Conservation (phyloP, 495 filamentous ascomycete genomes). For the Alectoria sarmentosa region DNA sequence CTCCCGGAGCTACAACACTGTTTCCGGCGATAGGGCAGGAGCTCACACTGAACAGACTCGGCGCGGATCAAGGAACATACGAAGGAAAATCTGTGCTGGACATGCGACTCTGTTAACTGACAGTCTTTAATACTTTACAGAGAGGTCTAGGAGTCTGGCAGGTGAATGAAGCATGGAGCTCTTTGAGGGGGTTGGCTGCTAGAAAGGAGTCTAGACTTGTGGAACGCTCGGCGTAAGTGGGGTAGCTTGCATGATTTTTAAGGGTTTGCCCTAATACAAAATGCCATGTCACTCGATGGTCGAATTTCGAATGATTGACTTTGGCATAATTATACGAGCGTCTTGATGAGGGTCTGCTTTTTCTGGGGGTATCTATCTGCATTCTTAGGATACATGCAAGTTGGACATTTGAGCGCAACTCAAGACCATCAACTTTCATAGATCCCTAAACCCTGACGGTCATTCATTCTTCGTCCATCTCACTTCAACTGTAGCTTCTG, state of each 20-base stretch:
- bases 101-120: background rate
- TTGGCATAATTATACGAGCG: too few relatives aligned
- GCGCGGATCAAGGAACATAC: background rate
- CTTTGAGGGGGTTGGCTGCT: constrained; percentile 12
- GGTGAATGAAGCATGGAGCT: background rate
- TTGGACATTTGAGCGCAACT: background rate
- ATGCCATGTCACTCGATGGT: too few relatives aligned
- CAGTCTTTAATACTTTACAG: background rate
- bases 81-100: constrained; percentile 5
- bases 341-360: background rate
- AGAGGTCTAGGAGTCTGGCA: background rate
- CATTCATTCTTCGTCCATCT: background rate
- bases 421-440: background rate
- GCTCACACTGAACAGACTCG: background rate
- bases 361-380: background rate
- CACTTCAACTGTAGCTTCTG: constrained; percentile 1
- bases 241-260: too few relatives aligned
- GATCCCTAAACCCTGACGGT: background rate
- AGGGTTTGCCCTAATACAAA: too few relatives aligned
- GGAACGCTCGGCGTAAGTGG: too few relatives aligned
- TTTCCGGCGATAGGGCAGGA: background rate
- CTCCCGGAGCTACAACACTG: background rate
- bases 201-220: background rate
- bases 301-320: too few relatives aligned
- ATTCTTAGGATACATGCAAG: background rate